Base-by-base conservation (phyloP, 2,329 filamentous ascomycete species). In the Fusarium pseudoanthophilum region DNA sequence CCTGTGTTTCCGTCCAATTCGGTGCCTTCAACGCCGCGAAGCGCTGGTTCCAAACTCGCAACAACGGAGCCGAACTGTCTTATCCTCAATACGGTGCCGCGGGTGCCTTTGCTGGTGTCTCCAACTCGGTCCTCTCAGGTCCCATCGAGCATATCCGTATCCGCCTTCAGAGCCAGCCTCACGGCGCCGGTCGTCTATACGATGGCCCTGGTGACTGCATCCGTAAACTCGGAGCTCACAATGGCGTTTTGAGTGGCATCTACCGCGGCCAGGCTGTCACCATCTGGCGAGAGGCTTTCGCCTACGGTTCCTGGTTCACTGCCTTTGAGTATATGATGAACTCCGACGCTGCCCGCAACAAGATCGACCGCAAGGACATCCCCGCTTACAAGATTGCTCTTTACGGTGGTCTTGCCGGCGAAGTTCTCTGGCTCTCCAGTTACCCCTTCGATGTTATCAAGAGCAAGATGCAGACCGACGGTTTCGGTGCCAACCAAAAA, bases 381-480 rank as follows among this genome's bases (percentile, higher is more conserved):
- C 90, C 94, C 21, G 91, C 89, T 59, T 91, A 91, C 83, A 98
- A 97, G 85, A 90, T 99, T 56, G 96, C 96, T 18, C 85, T 94
- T 18, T 99, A 98, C 82, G 96, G 96, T 73, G 96, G 96, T 49
- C 83, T 99, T 45, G 96, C 96, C 1, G 96, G 96, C 76, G 96
- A 99, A 87, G 94, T 91, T 59, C 88, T 99, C 64, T 99, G 96
- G 96, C 86, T 99, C 62, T 88, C 89, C 40, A 97, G 94, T 80
- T 99, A 99, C 84, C 96, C 96, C 28, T 92, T 99, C 74, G 96
- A 99, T 84, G 95, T 99, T 34, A 85, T 99, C 84, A 99, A 99
- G 92, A 97, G 94, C 84, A 98, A 97, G 90, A 98, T 98, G 95
- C 96, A 99, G 89, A 97, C 92, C 66, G 96, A 99, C 84, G 95